Conservation (phyloP, 805 yeast species). For the Spathaspora sp. region DNA sequence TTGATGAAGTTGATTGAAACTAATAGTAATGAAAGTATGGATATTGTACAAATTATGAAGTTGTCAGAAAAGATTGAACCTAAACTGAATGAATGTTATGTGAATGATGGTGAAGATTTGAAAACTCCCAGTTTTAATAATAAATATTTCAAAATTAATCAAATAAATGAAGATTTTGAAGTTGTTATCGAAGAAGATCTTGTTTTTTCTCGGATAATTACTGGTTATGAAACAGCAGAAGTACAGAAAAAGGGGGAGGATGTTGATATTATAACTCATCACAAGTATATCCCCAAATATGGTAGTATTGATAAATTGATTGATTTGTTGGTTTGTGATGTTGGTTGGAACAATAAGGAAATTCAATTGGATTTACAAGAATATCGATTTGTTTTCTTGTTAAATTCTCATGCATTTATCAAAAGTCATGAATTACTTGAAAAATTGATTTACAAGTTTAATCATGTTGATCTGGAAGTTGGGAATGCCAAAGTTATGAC, state of each 20-base stretch:
- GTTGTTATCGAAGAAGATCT: conserved; percentile 19
- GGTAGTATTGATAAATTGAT: conserved; percentile 74
- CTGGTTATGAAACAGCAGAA: not conserved
- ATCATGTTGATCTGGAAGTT: conserved; percentile 28
- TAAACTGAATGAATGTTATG: conserved; percentile 40
- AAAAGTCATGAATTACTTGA: conserved; percentile 37
- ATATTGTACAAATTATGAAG: conserved; percentile 55
- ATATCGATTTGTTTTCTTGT: conserved; percentile 38
- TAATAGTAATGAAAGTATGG: conserved; percentile 38
- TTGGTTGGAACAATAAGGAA: conserved; percentile 50
- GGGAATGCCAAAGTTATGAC: conserved; percentile 68
- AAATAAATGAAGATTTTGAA: conserved; percentile 14
- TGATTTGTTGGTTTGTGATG: conserved; percentile 72
- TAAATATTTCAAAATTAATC: conserved; percentile 28
- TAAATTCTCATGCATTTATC: conserved; percentile 38
- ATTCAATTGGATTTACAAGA: conserved; percentile 36
- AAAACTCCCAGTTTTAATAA: conserved; percentile 35
- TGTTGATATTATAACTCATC: not conserved
- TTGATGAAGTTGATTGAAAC: conserved; percentile 44
- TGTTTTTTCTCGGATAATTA: conserved; percentile 20
- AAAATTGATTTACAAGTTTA: conserved; percentile 36
- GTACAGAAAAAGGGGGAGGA: not conserved
- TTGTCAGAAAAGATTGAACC: conserved; percentile 66
- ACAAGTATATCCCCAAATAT: conserved; percentile 31
- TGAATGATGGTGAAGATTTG: conserved; percentile 3